Conservation (phyloP, 305 asterid species). For the Fraxinus paxiana region DNA sequence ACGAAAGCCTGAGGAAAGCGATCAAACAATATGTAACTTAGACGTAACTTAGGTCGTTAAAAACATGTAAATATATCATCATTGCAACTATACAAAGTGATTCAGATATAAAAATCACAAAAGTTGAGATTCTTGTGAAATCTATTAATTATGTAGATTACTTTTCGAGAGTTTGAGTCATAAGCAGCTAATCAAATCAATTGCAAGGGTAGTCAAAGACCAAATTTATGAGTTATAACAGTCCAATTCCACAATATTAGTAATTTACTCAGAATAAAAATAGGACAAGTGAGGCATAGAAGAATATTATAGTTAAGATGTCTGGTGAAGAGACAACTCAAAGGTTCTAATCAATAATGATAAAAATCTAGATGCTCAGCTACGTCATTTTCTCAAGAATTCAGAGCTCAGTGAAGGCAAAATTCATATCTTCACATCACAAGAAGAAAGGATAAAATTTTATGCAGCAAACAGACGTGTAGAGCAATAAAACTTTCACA, state of each 20-base stretch:
- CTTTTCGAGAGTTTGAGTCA: neutral
- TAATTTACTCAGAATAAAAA: conserved; percentile 5
- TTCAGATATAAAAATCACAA: neutral
- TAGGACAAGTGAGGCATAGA: neutral
- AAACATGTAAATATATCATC: neutral
- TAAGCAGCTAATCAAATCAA: neutral
- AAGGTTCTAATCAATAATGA: conserved; percentile 6
- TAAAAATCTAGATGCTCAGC: conserved; percentile 1
- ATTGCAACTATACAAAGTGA: neutral
- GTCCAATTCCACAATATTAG: conserved; percentile 7
- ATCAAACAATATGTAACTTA: conserved; percentile 14
- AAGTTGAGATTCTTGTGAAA: neutral
- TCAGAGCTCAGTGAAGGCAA: neutral
- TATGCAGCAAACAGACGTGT: neutral
- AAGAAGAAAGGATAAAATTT: neutral
- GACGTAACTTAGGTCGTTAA: conserved; percentile 15
- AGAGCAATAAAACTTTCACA: neutral
- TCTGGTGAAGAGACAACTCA: neutral
- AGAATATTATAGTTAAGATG: neutral
- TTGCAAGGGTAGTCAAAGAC: neutral
- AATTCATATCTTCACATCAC: neutral
- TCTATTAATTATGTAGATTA: neutral
- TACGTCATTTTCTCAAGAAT: neutral
- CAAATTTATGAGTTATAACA: neutral
- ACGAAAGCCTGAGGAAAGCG: conserved; percentile 65